A percentile compares a stretch with the other conserved stretches of the same genome.
These are phyloP conservation scores for Penicillium turbatum DNA, from an alignment of 495 filamentous ascomycete species.

Conservation along the genomic window DNA sequence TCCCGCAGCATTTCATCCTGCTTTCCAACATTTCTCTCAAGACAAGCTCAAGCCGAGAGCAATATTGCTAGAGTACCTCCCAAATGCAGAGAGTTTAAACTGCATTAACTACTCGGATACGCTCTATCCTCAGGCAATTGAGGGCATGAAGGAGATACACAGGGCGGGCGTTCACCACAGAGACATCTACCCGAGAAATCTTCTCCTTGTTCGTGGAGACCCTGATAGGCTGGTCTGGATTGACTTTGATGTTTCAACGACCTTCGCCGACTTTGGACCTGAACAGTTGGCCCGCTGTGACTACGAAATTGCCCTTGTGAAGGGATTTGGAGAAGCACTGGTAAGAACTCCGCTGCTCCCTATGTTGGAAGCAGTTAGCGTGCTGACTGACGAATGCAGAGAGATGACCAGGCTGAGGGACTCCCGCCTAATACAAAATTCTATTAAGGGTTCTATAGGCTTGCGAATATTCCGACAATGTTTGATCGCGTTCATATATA, in stretches of 20 bases:
- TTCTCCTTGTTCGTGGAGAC: slow-evolving; percentile 18
- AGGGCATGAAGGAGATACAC: slow-evolving; percentile 19
- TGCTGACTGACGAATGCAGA: slow-evolving; percentile 13
- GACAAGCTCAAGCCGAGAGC: slow-evolving; percentile 14
- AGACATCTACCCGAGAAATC: slow-evolving; percentile 25
- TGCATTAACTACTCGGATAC: slow-evolving; percentile 25
- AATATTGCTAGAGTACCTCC: slow-evolving; percentile 23
- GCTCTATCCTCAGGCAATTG: slow-evolving; percentile 14
- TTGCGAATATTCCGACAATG: not conserved
- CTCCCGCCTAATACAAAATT: slow-evolving; percentile 28
- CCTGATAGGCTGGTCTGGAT: slow-evolving; percentile 19
- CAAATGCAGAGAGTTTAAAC: slow-evolving; percentile 18
- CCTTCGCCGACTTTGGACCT: slow-evolving; percentile 14
- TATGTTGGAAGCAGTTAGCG: slow-evolving; percentile 1
- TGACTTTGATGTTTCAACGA: slow-evolving; percentile 28
- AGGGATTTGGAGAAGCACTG: not conserved
- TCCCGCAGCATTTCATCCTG: slow-evolving; percentile 16
- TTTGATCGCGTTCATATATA: not conserved
- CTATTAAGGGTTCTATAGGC: slow-evolving; percentile 6
- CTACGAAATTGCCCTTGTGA: slow-evolving; percentile 15
- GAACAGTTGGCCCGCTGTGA: slow-evolving; percentile 12
- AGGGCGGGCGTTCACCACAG: slow-evolving; percentile 10
- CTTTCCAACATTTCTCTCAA: slow-evolving; percentile 12
- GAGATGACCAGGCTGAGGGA: slow-evolving; percentile 20
- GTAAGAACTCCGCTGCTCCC: not conserved